Evolutionary conservation across 23 red algal species (phyloP).

Genomic region (Gracilaria gracilis): DNA sequence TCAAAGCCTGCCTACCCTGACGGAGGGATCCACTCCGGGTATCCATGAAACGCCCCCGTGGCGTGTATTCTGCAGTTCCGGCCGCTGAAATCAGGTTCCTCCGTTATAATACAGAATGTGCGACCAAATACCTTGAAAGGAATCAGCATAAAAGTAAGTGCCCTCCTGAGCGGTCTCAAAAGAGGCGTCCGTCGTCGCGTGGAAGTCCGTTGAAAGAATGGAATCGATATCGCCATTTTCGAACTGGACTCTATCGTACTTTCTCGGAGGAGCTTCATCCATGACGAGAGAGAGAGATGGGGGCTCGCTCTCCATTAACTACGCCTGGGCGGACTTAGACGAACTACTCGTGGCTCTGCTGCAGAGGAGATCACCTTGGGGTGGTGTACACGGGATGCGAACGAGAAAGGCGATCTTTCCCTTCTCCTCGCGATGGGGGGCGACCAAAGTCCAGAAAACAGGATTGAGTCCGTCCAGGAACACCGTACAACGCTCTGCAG

Average conservation of each 20-base stretch:
- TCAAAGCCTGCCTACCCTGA: too few species aligned
- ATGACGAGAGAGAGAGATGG: not conserved
- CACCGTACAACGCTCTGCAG: not conserved
- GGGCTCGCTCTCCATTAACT: not conserved
- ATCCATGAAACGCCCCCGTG: not conserved
- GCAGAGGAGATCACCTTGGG: not conserved
- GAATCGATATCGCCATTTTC: not conserved
- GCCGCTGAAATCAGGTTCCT: too few species aligned
- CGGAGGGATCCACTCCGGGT: not conserved
- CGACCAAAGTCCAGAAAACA: not conserved
- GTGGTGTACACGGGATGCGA: not conserved
- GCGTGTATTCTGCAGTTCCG: too few species aligned
- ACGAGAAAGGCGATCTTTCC: not conserved
- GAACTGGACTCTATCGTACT: not conserved
- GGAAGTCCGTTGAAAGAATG: not conserved
- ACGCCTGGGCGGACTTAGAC: not conserved
- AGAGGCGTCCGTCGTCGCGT: not conserved
- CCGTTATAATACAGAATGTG: too few species aligned
- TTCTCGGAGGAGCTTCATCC: not conserved
- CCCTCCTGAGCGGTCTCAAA: not conserved
- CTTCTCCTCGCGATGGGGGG: not conserved
- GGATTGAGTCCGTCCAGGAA: not conserved
- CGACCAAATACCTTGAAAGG: too few species aligned
- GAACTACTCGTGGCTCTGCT: not conserved
- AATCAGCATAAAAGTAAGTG: not conserved